Conservation (phyloP, 2,329 filamentous ascomycete genomes). For the Exophiala viscosa region DNA sequence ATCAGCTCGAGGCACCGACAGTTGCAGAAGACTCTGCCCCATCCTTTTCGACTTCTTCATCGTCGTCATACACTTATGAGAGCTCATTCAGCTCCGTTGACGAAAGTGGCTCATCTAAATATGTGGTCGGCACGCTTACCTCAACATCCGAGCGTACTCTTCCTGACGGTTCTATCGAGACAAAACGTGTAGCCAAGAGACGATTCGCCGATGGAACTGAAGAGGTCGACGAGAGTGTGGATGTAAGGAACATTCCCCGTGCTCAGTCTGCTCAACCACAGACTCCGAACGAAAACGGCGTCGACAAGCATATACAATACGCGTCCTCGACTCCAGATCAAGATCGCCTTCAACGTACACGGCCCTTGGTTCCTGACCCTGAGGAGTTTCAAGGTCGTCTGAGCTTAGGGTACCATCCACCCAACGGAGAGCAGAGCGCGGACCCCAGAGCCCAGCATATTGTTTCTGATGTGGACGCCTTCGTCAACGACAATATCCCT, state of each 20-base stretch:
- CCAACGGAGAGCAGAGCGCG: no score
- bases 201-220: slow-evolving; percentile 59
- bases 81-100: background rate
- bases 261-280: background rate
- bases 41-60: slow-evolving; percentile 1
- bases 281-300: no score
- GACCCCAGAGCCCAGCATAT: no score
- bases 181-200: slow-evolving; percentile 55
- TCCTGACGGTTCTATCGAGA: slow-evolving; percentile 57
- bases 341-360: no score
- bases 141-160: slow-evolving; percentile 54
- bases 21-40: background rate
- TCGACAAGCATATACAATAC: no score
- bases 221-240: slow-evolving; percentile 52
- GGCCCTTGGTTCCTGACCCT: no score
- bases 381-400: no score
- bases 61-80: slow-evolving; percentile 7
- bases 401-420: no score
- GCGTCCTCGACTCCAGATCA: no score
- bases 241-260: slow-evolving; percentile 3
- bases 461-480: background rate
- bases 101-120: background rate
- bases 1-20: background rate
- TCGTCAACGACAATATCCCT: background rate
- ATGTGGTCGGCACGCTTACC: slow-evolving; percentile 54